Evolutionary conservation across 2,329 filamentous ascomycete genomes (phyloP).

Genomic region (Elsinoe arachidis): DNA sequence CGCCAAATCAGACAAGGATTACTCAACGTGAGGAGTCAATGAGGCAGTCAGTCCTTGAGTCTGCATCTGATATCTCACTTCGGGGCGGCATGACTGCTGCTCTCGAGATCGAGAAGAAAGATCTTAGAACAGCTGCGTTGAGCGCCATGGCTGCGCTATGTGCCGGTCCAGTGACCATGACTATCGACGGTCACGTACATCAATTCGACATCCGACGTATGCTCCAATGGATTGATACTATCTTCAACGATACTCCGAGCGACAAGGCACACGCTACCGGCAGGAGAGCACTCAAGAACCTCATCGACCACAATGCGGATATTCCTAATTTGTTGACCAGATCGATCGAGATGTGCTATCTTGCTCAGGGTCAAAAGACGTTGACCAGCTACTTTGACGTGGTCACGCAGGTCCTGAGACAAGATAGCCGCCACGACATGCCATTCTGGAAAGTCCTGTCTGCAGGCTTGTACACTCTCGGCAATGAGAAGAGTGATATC

Average conservation of each 20-base stretch:
- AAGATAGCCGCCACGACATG: constrained; percentile 65
- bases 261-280: constrained; percentile 90
- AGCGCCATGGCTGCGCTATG: constrained; percentile 95
- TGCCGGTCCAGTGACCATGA: constrained; percentile 71
- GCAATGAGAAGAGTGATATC: constrained; percentile 82
- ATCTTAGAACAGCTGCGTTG: constrained; percentile 78
- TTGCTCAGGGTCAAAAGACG: constrained; percentile 69
- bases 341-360: constrained; percentile 85
- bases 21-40: constrained; percentile 76
- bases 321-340: constrained; percentile 78
- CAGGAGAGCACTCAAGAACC: constrained; percentile 74
- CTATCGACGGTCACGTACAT: constrained; percentile 76
- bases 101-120: constrained; percentile 95
- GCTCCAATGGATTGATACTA: constrained; percentile 89
- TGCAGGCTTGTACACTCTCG: constrained; percentile 82
- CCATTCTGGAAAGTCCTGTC: constrained; percentile 87
- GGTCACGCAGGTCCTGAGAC: constrained; percentile 75
- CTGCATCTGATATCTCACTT: constrained; percentile 63
- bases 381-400: constrained; percentile 94
- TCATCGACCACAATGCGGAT: constrained; percentile 84
- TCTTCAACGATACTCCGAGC: constrained; percentile 75
- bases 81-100: constrained; percentile 73
- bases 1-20: constrained; percentile 78
- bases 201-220: constrained; percentile 90
- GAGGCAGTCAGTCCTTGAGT: constrained; percentile 73